Evolutionary conservation across 202 grass and related monocot genomes (phyloP).

Genomic region (Eragrostis tef): DNA sequence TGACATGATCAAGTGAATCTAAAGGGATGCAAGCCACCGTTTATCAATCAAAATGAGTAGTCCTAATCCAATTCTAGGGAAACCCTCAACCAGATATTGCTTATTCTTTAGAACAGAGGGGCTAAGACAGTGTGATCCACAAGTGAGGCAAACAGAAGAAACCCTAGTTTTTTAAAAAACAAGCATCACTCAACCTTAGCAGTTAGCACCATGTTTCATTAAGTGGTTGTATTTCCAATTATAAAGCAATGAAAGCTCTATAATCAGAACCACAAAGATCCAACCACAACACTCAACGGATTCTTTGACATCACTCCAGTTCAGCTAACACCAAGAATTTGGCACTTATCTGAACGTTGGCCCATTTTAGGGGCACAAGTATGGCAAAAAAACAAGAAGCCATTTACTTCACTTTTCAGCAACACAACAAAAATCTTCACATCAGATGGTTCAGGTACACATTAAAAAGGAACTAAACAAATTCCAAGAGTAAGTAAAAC

Average conservation of each 20-base stretch:
- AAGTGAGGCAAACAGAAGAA: neutral
- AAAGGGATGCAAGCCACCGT: neutral
- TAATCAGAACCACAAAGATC: conserved; percentile 15
- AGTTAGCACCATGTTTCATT: neutral
- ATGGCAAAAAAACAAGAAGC: neutral
- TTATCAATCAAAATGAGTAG: neutral
- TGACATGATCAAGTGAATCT: conserved; percentile 4
- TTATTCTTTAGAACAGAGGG: neutral
- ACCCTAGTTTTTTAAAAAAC: neutral
- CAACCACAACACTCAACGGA: neutral
- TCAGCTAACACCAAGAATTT: neutral
- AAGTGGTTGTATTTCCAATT: neutral
- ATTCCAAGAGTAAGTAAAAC: neutral
- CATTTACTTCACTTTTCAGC: neutral
- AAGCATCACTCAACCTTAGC: neutral
- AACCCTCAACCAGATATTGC: neutral
- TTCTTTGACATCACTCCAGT: neutral
- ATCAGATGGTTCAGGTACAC: neutral
- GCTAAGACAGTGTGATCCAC: neutral
- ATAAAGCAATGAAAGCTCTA: neutral
- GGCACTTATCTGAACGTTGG: neutral
- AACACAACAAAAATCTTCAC: neutral
- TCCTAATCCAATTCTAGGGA: neutral
- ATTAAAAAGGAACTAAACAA: neutral
- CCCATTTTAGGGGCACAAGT: neutral